A percentile compares a stretch with the other conserved stretches of the same genome.
Evolutionary conservation across 2,329 filamentous ascomycete species (phyloP).

Genomic region (Colletotrichum filicis): DNA sequence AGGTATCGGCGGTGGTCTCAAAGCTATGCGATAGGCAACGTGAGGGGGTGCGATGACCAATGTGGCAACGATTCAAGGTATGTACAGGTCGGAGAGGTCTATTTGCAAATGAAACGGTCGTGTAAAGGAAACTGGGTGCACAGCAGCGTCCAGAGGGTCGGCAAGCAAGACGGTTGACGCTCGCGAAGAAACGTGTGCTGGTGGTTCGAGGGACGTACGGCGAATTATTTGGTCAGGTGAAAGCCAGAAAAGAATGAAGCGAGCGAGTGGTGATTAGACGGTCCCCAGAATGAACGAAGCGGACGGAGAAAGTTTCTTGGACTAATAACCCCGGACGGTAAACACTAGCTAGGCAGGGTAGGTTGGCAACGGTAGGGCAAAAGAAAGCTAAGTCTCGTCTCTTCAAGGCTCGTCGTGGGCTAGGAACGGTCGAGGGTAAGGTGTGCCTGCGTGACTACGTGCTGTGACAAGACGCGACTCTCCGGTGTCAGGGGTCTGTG

Average conservation of each 20-base stretch:
- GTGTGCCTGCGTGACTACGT: neutral
- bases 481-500: slow-evolving; percentile 32
- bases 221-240: slow-evolving; percentile 12
- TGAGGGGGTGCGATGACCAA: slow-evolving; percentile 9
- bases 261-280: neutral
- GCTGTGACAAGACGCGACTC: slow-evolving; percentile 30
- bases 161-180: neutral
- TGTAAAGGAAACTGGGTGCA: slow-evolving; percentile 20
- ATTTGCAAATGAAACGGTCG: neutral
- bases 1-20: neutral
- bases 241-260: neutral
- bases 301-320: slow-evolving; percentile 24
- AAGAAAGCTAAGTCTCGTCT: slow-evolving; percentile 4
- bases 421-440: slow-evolving; percentile 7
- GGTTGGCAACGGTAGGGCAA: slow-evolving; percentile 23
- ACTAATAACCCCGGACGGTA: slow-evolving; percentile 20
- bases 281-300: slow-evolving; percentile 9
- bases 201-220: slow-evolving; percentile 20
- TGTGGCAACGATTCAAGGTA: slow-evolving; percentile 3
- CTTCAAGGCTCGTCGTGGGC: neutral
- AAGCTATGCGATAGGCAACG: slow-evolving; percentile 17
- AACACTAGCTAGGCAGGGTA: neutral
- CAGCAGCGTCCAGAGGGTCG: slow-evolving; percentile 28
- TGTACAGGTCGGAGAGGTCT: neutral
- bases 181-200: slow-evolving; percentile 8